These are phyloP conservation scores for Termitomyces sp. DNA, from an alignment of 768 basidiomycete genomes.

Conservation along the genomic window DNA sequence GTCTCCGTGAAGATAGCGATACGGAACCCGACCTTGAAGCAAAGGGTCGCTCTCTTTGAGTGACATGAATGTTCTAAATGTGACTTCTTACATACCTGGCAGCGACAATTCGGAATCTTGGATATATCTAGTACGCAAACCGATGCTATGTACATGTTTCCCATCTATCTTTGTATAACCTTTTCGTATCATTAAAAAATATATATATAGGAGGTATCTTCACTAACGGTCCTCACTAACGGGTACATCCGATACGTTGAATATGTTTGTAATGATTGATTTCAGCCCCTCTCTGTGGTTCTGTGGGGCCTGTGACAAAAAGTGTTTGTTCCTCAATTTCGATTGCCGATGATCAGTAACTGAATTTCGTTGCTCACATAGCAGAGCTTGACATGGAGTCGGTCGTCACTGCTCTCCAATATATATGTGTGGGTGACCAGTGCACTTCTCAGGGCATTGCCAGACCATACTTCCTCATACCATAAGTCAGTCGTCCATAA, in stretches of 20 bases:
- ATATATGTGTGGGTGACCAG: no score
- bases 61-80: neutral
- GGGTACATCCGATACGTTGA: no score
- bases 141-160: neutral
- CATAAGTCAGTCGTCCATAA: no score
- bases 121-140: neutral
- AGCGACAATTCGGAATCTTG: neutral
- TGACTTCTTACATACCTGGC: neutral
- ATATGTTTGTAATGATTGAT: neutral
- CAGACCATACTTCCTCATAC: no score
- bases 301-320: neutral
- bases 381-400: neutral
- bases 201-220: neutral
- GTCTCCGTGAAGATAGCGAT: constrained; percentile 10
- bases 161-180: neutral
- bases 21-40: constrained; percentile 13
- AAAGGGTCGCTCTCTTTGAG: constrained; percentile 10
- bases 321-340: neutral
- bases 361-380: neutral
- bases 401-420: no score
- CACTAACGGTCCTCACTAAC: no score
- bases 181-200: neutral
- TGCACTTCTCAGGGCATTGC: neutral
- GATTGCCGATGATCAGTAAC: neutral
- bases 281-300: neutral